phyloP scores from a whole-genome alignment of 768 basidiomycete genomes.

The Gyrodon lividus region DNA sequence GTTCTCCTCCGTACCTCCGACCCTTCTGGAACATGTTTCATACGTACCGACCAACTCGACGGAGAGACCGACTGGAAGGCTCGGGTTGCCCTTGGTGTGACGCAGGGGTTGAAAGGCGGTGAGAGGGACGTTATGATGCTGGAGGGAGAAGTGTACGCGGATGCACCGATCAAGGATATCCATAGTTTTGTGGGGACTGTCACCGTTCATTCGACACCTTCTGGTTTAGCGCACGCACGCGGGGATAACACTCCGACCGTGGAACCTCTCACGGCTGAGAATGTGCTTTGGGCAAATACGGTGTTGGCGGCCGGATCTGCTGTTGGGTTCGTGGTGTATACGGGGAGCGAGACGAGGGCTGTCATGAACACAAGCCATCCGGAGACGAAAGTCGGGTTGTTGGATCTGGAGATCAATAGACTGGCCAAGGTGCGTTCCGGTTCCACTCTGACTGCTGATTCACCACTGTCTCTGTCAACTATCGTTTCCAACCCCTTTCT shows the following conservation, averaged over 20 bases:
- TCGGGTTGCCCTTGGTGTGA: slow-evolving; percentile 66
- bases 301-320: slow-evolving; percentile 94
- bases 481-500: background rate
- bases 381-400: slow-evolving; percentile 86
- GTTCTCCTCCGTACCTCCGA: slow-evolving; percentile 88
- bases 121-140: slow-evolving; percentile 54
- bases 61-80: slow-evolving; percentile 99
- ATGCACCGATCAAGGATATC: slow-evolving; percentile 95
- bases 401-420: slow-evolving; percentile 93
- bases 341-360: slow-evolving; percentile 91
- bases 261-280: slow-evolving; percentile 91
- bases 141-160: slow-evolving; percentile 92
- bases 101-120: slow-evolving; percentile 27
- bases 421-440: slow-evolving; percentile 76
- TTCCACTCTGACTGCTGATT: background rate
- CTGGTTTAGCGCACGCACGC: slow-evolving; percentile 34
- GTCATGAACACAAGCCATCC: slow-evolving; percentile 99
- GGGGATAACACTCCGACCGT: slow-evolving; percentile 44
- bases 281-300: slow-evolving; percentile 96
- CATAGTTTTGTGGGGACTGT: slow-evolving; percentile 94
- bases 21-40: slow-evolving; percentile 90
- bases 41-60: slow-evolving; percentile 96
- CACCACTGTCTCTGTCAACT: too few species aligned
- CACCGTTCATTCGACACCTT: slow-evolving; percentile 55
- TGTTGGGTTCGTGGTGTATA: slow-evolving; percentile 91